Evolutionary conservation across 129 eudicot genomes (phyloP).

Genomic region (Ambrosia trifida): DNA sequence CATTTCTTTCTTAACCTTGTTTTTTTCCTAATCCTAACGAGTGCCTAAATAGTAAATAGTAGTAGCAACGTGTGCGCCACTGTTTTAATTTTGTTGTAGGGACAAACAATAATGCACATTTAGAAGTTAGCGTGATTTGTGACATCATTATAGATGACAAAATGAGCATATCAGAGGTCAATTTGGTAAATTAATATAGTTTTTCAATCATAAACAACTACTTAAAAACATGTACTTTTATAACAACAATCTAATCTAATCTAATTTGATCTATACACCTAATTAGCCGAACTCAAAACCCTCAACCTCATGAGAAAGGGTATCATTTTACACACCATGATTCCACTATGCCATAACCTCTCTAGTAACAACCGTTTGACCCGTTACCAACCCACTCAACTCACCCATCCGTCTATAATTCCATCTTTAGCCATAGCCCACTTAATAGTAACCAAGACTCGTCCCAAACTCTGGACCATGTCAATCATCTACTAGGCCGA

Average conservation of each 20-base stretch:
- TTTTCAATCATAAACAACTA: not conserved
- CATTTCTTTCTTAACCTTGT: conserved; percentile 45
- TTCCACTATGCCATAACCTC: too few species aligned
- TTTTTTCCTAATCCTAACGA: not conserved
- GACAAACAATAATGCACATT: not conserved
- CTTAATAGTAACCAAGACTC: not conserved
- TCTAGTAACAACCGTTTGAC: not conserved
- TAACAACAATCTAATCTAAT: too few species aligned
- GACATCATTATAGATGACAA: not conserved
- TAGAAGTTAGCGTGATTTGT: not conserved
- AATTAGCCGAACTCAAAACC: too few species aligned
- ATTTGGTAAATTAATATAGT: not conserved
- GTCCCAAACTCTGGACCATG: not conserved
- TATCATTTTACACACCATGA: too few species aligned
- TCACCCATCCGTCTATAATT: not conserved
- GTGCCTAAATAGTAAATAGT: not conserved
- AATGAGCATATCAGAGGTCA: not conserved
- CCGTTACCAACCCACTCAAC: not conserved
- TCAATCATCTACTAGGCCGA: not conserved
- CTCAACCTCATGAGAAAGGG: too few species aligned
- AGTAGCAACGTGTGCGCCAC: not conserved
- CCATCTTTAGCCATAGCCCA: not conserved
- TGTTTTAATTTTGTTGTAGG: not conserved
- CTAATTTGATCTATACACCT: too few species aligned
- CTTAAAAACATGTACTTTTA: not conserved